phyloP scores from a whole-genome alignment of 2,329 filamentous ascomycete genomes.

The Byssoonygena ceratinophila region DNA sequence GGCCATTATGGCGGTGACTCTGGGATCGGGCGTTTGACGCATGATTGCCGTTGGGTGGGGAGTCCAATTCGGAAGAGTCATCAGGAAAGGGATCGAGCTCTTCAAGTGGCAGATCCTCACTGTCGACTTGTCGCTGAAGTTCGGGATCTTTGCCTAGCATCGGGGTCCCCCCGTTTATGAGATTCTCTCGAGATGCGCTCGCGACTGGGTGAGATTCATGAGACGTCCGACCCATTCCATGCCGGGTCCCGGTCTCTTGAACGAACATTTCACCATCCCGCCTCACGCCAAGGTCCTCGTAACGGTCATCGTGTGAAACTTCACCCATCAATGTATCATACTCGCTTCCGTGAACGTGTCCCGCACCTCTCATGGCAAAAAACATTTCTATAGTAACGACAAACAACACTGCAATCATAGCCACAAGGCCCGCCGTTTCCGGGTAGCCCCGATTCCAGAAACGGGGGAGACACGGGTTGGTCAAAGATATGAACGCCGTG shows the following conservation, averaged over 20 bases:
- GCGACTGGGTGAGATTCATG: neutral
- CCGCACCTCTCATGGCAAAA: conserved; percentile 60
- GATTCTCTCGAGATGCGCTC: conserved; percentile 14
- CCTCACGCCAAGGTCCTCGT: conserved; percentile 9
- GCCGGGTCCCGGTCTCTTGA: neutral
- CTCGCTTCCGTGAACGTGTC: conserved; percentile 47
- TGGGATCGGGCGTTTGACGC: conserved; percentile 1
- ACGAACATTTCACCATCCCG: conserved; percentile 11
- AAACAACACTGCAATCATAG: conserved; percentile 69
- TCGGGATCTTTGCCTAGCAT: conserved; percentile 12
- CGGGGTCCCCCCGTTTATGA: conserved; percentile 18
- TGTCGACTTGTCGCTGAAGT: conserved; percentile 40
- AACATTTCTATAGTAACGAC: conserved; percentile 84
- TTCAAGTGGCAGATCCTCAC: conserved; percentile 51
- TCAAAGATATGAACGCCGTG: conserved; percentile 51
- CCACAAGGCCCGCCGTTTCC: conserved; percentile 68
- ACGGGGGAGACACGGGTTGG: conserved; percentile 57
- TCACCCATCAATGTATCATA: conserved; percentile 39
- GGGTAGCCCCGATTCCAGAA: conserved; percentile 72
- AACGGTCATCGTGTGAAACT: neutral
- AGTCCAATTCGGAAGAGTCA: conserved; percentile 11
- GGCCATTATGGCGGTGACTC: conserved; percentile 5
- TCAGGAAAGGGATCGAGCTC: conserved; percentile 36
- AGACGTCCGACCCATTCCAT: neutral
- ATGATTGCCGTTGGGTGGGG: neutral